Percentiles rank a stretch among this genome's conserved stretches.
These are phyloP conservation scores for Luvunga scandens DNA, from an alignment of 345 rosid species.

Conservation along the genomic window DNA sequence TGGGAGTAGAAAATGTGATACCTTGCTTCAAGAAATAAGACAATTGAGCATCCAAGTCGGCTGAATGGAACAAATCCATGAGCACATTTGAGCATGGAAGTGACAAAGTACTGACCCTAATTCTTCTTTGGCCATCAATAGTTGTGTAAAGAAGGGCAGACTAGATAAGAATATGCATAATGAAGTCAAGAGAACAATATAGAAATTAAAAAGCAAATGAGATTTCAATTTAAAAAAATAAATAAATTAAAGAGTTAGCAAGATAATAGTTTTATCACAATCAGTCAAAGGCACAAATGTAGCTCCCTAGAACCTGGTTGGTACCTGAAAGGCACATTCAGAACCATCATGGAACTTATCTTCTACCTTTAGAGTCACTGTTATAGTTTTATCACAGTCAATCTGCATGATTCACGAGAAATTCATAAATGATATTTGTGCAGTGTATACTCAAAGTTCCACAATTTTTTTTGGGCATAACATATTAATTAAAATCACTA, in stretches of 20 bases:
- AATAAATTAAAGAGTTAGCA: not conserved
- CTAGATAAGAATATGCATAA: conserved; percentile 33
- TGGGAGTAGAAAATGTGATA: conserved; percentile 19
- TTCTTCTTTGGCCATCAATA: conserved; percentile 89
- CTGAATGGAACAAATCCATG: conserved; percentile 80
- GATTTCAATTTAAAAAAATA: not conserved
- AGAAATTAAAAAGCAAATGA: not conserved
- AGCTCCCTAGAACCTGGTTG: not conserved
- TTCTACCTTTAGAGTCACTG: conserved; percentile 89
- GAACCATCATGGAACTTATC: conserved; percentile 92
- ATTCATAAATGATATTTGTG: not conserved
- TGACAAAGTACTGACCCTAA: conserved; percentile 81
- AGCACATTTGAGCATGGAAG: conserved; percentile 84
- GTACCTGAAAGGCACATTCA: conserved; percentile 92
- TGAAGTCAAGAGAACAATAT: not conserved
- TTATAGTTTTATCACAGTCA: conserved; percentile 84
- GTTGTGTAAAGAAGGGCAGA: conserved; percentile 96
- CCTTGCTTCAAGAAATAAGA: conserved; percentile 96
- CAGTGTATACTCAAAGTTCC: not conserved
- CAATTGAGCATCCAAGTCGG: conserved; percentile 92
- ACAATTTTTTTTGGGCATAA: not conserved
- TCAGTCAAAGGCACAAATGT: not conserved
- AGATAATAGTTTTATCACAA: not conserved
- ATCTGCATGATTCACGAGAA: conserved; percentile 43
- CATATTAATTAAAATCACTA: not conserved